phyloP scores from a whole-genome alignment of 1,284 basidiomycete genomes.

The Ustilago cynodontis region DNA sequence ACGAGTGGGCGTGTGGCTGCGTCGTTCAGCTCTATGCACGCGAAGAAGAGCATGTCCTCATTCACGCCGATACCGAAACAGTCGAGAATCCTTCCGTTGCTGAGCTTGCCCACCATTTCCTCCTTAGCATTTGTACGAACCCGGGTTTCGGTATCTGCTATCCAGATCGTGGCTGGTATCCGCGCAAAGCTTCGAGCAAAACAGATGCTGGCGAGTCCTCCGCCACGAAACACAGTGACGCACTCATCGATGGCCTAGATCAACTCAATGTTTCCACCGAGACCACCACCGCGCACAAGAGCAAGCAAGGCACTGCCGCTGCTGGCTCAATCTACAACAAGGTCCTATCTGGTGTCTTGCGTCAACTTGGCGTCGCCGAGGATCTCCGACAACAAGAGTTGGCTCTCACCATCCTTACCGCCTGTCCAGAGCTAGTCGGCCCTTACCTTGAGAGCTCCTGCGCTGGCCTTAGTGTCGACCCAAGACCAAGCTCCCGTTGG shows the following conservation, averaged over 20 bases:
- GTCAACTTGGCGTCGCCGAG: slow-evolving; percentile 82
- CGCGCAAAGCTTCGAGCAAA: slow-evolving; percentile 57
- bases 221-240: slow-evolving; percentile 29
- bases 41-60: slow-evolving; percentile 53
- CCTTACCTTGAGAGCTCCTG: slow-evolving; percentile 73
- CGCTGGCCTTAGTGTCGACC: slow-evolving; percentile 83
- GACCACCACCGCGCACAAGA: slow-evolving; percentile 71
- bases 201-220: background rate
- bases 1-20: slow-evolving; percentile 60
- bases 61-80: slow-evolving; percentile 27
- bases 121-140: slow-evolving; percentile 85
- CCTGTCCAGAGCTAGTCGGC: slow-evolving; percentile 87
- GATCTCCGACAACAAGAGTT: slow-evolving; percentile 88
- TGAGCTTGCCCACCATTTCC: slow-evolving; percentile 86
- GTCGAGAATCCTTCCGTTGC: slow-evolving; percentile 72
- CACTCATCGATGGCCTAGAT: slow-evolving; percentile 7
- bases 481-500: slow-evolving; percentile 88
- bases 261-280: slow-evolving; percentile 61
- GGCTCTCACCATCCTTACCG: slow-evolving; percentile 79
- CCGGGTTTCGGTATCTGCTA: slow-evolving; percentile 89
- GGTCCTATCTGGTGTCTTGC: slow-evolving; percentile 81
- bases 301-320: slow-evolving; percentile 13
- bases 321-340: slow-evolving; percentile 79
- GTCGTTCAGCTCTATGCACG: slow-evolving; percentile 60
- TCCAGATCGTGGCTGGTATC: slow-evolving; percentile 90